Base-by-base conservation (phyloP, 768 basidiomycete genomes). In the Boletus rex-veris region DNA sequence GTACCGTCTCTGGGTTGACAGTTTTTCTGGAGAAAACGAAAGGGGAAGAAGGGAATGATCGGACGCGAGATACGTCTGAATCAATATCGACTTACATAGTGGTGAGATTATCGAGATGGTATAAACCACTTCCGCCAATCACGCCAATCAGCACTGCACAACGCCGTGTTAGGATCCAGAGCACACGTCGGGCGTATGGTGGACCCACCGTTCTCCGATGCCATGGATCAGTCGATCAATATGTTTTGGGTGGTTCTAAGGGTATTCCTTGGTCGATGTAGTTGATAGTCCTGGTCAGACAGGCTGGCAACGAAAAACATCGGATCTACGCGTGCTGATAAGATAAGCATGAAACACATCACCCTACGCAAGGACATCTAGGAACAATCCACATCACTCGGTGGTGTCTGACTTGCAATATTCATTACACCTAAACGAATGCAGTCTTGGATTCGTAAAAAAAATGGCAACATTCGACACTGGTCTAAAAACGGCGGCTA, bases 51-150 rank as follows among this genome's bases (percentile, higher is more conserved):
- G 9, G 19, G 33, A 26, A n/a, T 6, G 33, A 5, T 39, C 18
- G 7, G 35, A 39, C 7, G 10, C 5, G 31, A 31, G 47, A 30
- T 14, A 14, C 7, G 5, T 38, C 14, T 21, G 11, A 7, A 16
- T 14, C 44, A 8, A 49, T n/a, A 16, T 38, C 4, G 9, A 77
- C 90, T 73, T 67, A 93, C 93, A 95, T 77, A 58, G 88, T 79
- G 12, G 87, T 90, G 52, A 98, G 75, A 71, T 96, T 94, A 70
- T 95, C 90, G 37, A 98, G 80, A 68, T 95, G 85, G 75, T 98
- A 98, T 26, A 98, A 73, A 6, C 95, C 95, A 60, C 88, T 92
- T 28, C 93, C 93, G 18, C 93, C 93, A 54, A 96, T 95, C 47
- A 95, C 87, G 36, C 92, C 93, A 45, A 95, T 80, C 43, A 92